phyloP scores from a whole-genome alignment of 257 asterid species.

The Gynochthodes officinalis region DNA sequence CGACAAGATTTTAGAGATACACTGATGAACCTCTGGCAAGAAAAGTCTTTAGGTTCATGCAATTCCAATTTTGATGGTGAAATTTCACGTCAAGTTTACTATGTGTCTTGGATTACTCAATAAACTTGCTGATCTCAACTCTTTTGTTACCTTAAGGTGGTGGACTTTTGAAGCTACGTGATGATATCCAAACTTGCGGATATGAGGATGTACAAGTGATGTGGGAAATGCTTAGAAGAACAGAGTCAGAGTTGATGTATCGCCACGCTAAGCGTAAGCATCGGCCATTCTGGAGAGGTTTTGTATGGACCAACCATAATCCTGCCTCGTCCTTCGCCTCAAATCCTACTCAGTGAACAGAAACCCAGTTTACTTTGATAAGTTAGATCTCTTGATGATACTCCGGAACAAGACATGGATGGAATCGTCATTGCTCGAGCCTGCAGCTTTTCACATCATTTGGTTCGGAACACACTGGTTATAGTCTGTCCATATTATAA shows the following conservation, averaged over 20 bases:
- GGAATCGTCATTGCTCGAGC: slow-evolving; percentile 24
- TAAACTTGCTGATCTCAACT: background rate
- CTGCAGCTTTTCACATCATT: slow-evolving; percentile 13
- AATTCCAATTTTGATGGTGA: background rate
- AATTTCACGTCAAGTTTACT: background rate
- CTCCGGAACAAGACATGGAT: slow-evolving; percentile 25
- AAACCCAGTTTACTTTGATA: slow-evolving; percentile 8
- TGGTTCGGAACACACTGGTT: slow-evolving; percentile 14
- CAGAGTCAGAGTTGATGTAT: slow-evolving; percentile 47
- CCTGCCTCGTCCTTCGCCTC: slow-evolving; percentile 34
- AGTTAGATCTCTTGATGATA: slow-evolving; percentile 1
- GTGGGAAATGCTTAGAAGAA: slow-evolving; percentile 91
- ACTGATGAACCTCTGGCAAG: background rate
- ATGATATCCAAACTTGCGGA: slow-evolving; percentile 91
- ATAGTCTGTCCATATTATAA: slow-evolving; percentile 13
- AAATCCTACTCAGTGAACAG: slow-evolving; percentile 29
- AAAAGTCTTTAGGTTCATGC: background rate
- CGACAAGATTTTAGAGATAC: background rate
- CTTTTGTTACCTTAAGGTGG: slow-evolving; percentile 43
- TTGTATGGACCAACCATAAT: slow-evolving; percentile 40
- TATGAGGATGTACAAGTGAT: slow-evolving; percentile 90
- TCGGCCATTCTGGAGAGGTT: slow-evolving; percentile 54
- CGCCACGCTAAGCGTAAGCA: slow-evolving; percentile 45
- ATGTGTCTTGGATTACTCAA: background rate
- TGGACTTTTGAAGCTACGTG: slow-evolving; percentile 77